A percentile compares a stretch with the other conserved stretches of the same genome.
phyloP scores from a whole-genome alignment of 2,329 filamentous ascomycete genomes.

The Aspergillus ruber region DNA sequence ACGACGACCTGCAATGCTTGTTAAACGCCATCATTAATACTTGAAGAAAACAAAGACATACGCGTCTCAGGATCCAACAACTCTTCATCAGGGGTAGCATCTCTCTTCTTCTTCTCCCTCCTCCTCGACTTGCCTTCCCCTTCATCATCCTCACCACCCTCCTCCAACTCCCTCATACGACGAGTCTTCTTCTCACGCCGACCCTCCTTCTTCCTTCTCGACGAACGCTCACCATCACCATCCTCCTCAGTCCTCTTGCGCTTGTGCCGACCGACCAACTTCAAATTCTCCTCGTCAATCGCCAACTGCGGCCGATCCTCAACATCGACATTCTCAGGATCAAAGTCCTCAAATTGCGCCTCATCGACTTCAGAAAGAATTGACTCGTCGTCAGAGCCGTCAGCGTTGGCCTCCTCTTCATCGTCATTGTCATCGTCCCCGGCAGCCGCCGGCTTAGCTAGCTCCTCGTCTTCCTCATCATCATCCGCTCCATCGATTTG shows the following conservation, averaged over 20 bases:
- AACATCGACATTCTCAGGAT: slow-evolving; percentile 55
- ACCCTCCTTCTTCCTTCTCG: slow-evolving; percentile 61
- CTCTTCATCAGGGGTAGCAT: slow-evolving; percentile 62
- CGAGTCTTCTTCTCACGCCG: slow-evolving; percentile 58
- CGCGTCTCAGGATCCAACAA: slow-evolving; percentile 77
- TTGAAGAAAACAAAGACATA: slow-evolving; percentile 33
- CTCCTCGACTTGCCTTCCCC: slow-evolving; percentile 44
- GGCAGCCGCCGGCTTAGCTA: slow-evolving; percentile 11
- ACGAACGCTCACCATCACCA: slow-evolving; percentile 58
- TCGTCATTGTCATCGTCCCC: slow-evolving; percentile 17
- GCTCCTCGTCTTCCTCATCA: slow-evolving; percentile 11
- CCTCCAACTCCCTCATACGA: slow-evolving; percentile 62
- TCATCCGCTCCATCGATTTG: slow-evolving; percentile 8
- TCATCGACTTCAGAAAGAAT: slow-evolving; percentile 60
- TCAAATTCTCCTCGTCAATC: slow-evolving; percentile 57
- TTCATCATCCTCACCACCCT: slow-evolving; percentile 46
- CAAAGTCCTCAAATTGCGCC: slow-evolving; percentile 59
- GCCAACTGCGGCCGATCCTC: slow-evolving; percentile 53
- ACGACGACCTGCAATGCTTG: slow-evolving; percentile 51
- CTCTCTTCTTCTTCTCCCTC: slow-evolving; percentile 45
- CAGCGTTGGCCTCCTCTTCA: slow-evolving; percentile 22
- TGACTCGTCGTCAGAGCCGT: slow-evolving; percentile 54
- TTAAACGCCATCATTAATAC: slow-evolving; percentile 1
- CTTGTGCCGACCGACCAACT: slow-evolving; percentile 57
- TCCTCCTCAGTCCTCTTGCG: slow-evolving; percentile 57